Conservation (phyloP, 331 rosid species). For the Saraca asoca region DNA sequence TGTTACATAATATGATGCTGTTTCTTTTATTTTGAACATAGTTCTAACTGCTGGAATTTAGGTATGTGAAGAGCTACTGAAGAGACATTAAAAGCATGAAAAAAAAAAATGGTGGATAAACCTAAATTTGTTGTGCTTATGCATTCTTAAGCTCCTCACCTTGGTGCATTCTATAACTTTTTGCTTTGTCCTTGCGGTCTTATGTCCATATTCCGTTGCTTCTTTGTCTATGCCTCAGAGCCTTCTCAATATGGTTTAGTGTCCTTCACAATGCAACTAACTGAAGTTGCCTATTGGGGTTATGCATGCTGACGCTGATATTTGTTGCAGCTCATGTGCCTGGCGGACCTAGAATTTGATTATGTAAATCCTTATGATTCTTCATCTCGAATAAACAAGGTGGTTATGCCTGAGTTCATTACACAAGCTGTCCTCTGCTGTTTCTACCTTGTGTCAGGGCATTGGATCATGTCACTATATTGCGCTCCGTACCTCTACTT, state of each 20-base stretch:
- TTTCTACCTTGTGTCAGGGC: conserved; percentile 70
- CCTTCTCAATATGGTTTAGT: not conserved
- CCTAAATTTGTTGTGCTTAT: not conserved
- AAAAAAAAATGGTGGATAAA: not conserved
- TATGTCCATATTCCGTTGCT: conserved; percentile 2
- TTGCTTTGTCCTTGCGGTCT: not conserved
- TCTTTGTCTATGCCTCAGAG: conserved; percentile 19
- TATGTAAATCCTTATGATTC: conserved; percentile 91
- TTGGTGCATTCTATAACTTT: conserved; percentile 9
- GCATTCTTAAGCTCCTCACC: not conserved
- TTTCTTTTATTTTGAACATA: no score
- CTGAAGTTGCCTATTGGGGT: conserved; percentile 8
- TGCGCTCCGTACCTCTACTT: conserved; percentile 69
- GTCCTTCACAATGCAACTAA: conserved; percentile 3
- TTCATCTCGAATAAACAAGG: conserved; percentile 63
- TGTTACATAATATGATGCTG: no score
- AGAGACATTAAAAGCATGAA: not conserved
- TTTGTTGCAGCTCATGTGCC: conserved; percentile 85
- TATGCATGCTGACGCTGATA: conserved; percentile 11
- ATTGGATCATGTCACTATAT: conserved; percentile 80
- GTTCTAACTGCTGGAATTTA: no score
- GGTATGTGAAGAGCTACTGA: no score
- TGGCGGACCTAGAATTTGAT: conserved; percentile 94
- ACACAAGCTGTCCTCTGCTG: conserved; percentile 52
- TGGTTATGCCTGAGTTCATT: conserved; percentile 72